These are phyloP conservation scores for Fraxinus ornus DNA, from an alignment of 305 asterid genomes.

Conservation along the genomic window DNA sequence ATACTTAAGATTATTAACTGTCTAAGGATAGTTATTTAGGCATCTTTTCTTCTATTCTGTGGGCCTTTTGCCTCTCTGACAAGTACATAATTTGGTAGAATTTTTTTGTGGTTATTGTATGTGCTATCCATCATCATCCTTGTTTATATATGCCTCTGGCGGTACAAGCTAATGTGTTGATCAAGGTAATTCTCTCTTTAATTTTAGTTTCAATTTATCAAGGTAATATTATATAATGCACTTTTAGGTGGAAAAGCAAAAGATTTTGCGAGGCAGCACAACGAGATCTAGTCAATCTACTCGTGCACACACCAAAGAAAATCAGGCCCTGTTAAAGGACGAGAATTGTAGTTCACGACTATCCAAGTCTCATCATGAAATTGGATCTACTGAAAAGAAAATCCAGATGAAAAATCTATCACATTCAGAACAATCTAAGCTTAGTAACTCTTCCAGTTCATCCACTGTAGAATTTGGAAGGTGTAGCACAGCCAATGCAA, in stretches of 20 bases:
- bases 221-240: slow-evolving; percentile 1
- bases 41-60: neutral
- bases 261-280: slow-evolving; percentile 64
- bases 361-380: slow-evolving; percentile 35
- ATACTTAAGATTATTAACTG: neutral
- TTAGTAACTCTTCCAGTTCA: slow-evolving; percentile 30
- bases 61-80: slow-evolving; percentile 3
- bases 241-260: slow-evolving; percentile 84
- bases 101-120: neutral
- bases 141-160: neutral
- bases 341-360: slow-evolving; percentile 35
- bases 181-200: slow-evolving; percentile 5
- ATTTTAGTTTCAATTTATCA: neutral
- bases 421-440: slow-evolving; percentile 31
- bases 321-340: slow-evolving; percentile 33
- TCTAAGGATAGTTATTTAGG: neutral
- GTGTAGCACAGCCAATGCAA: slow-evolving; percentile 36
- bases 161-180: neutral
- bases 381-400: slow-evolving; percentile 39
- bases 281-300: slow-evolving; percentile 32
- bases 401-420: slow-evolving; percentile 27
- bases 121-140: neutral
- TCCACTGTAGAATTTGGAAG: slow-evolving; percentile 29
- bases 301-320: slow-evolving; percentile 39
- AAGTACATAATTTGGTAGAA: neutral